Evolutionary conservation across 1,139 yeast genomes (phyloP).

Genomic region (Casaregolazyma suthepensis): DNA sequence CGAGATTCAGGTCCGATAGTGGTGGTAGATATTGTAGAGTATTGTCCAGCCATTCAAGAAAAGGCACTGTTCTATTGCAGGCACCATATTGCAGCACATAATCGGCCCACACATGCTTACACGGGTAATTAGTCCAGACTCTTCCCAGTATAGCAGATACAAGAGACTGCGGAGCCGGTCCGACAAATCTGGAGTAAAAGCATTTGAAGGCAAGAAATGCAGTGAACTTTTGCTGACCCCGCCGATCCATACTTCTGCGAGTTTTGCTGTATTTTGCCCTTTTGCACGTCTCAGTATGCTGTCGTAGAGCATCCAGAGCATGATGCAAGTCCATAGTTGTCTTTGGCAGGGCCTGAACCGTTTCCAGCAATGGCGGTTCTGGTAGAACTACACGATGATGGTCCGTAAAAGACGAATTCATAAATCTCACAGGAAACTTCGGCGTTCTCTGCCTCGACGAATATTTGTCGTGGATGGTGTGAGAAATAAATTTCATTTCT

Average conservation of each 20-base stretch:
- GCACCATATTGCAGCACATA: slow-evolving; percentile 11
- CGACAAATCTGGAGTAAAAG: slow-evolving; percentile 8
- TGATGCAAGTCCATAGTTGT: background rate
- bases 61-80: slow-evolving; percentile 3
- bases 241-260: background rate
- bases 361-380: slow-evolving; percentile 1
- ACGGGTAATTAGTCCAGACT: slow-evolving; percentile 13
- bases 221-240: slow-evolving; percentile 7
- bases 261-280: background rate
- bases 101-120: slow-evolving; percentile 13
- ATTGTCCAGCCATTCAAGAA: slow-evolving; percentile 12
- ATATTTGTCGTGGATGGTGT: background rate
- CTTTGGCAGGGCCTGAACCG: background rate
- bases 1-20: background rate
- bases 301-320: background rate
- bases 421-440: background rate
- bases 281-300: background rate
- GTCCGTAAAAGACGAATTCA: background rate
- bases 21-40: slow-evolving; percentile 5
- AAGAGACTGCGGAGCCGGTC: slow-evolving; percentile 3
- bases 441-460: background rate
- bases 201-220: slow-evolving; percentile 14
- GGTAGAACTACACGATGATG: background rate
- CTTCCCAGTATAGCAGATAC: slow-evolving; percentile 5
- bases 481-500: background rate